Base-by-base conservation (phyloP, 495 filamentous ascomycete species). In the Penicillium paxilli region DNA sequence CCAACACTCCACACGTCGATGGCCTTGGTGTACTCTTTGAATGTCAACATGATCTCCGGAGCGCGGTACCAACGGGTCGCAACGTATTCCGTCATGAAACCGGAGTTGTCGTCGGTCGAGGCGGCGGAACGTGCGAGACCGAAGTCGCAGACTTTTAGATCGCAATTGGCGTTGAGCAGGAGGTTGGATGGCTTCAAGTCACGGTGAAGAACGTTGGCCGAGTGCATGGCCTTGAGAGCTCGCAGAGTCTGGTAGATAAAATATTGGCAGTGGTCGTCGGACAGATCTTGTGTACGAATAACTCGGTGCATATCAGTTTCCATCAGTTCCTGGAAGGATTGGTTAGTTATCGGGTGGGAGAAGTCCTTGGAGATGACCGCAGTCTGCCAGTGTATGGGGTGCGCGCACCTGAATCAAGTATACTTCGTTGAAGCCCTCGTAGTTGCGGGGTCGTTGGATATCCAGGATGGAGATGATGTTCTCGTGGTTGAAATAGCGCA, bases 1-100 rank as follows among this genome's bases (percentile, higher is more conserved):
- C 95, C 95, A 35, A 99, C 95, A 68, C 92, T 96, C 95, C 95
- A 99, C 21, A 99, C 92, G 68, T 99, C 95, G 69, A 99, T 99
- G 26, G 95, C 95, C 79, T 98, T 99, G 54, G 95, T 99, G 76
- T 99, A 98, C 76, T 97, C 94, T 79, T 99, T 97, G 83, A 99
- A 99, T 44, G 93, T 98, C 79, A 99, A 87, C 95, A 99, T 99
- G 72, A 99, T 99, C 74, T 99, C 95, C 44, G 95, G 95, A 2
- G 95, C 94, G 69, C 95, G 89, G 72, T 99, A 99, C 95, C 95
- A 99, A 65, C 95, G 83, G 49, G 95, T 99, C 42, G 95, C 95
- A 49, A 99, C 95, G 68, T 99, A 99, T 89, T 99, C 95, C 14
- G 95, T 99, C 95, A 99, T 99, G 82, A 98, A 99, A 23, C 95